phyloP scores from a whole-genome alignment of 257 asterid genomes.

The Nicotiana tabacum region DNA sequence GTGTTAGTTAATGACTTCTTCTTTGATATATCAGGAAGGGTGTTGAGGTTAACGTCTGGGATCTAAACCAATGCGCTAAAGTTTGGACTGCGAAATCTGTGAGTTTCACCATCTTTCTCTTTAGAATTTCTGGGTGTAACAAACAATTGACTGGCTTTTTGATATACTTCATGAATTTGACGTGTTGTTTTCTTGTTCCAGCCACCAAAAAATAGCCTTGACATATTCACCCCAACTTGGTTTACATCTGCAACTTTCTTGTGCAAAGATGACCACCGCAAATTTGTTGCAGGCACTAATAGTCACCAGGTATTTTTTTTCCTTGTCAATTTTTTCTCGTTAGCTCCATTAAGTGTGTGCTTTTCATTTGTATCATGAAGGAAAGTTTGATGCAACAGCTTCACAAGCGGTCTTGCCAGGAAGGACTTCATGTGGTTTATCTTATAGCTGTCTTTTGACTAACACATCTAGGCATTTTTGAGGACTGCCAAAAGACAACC shows the following conservation, averaged over 20 bases:
- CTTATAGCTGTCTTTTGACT: not conserved
- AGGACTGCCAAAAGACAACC: not conserved
- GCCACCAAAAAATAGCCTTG: slow-evolving; percentile 84
- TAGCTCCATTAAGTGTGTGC: not conserved
- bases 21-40: slow-evolving; percentile 57
- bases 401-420: not conserved
- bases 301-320: slow-evolving; percentile 60
- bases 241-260: slow-evolving; percentile 84
- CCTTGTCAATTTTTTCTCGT: not conserved
- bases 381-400: not conserved
- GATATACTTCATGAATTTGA: slow-evolving; percentile 12
- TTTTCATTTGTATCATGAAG: not conserved
- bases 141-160: not conserved
- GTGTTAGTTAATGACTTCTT: not conserved
- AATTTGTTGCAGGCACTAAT: slow-evolving; percentile 79
- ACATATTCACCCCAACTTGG: slow-evolving; percentile 81
- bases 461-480: not conserved
- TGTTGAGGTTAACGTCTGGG: slow-evolving; percentile 88
- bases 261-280: slow-evolving; percentile 79
- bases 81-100: slow-evolving; percentile 85
- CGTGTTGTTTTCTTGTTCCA: slow-evolving; percentile 30
- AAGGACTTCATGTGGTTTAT: not conserved
- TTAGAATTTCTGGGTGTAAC: not conserved
- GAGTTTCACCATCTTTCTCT: slow-evolving; percentile 24
- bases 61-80: slow-evolving; percentile 48